Percentiles rank a stretch among this genome's conserved stretches.
phyloP scores from a whole-genome alignment of 1,284 basidiomycete genomes.

The Leccinum solheimii region DNA sequence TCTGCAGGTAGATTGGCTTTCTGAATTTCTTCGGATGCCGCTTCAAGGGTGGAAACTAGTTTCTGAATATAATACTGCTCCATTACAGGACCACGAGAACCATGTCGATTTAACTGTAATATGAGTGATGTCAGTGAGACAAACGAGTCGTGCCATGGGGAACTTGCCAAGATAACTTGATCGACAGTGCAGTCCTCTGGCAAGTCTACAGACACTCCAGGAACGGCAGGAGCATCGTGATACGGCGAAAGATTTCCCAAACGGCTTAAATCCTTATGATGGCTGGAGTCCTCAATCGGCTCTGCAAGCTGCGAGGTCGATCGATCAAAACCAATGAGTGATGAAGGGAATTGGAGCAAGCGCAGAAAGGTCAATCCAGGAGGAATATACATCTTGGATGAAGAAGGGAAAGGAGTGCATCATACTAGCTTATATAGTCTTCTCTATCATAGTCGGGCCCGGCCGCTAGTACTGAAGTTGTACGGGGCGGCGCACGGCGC shows the following conservation, averaged over 20 bases:
- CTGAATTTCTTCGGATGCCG: slow-evolving; percentile 32
- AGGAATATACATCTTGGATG: background rate
- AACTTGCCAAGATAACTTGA: slow-evolving; percentile 40
- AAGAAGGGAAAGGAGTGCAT: background rate
- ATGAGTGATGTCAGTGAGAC: background rate
- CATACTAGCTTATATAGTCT: background rate
- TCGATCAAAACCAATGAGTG: background rate
- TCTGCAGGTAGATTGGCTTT: slow-evolving; percentile 34
- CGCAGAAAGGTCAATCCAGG: background rate
- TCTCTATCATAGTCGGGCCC: no score
- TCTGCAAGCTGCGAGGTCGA: background rate
- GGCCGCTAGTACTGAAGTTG: no score
- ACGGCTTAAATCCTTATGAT: background rate
- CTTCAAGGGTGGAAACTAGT: slow-evolving; percentile 37
- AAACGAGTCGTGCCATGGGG: background rate
- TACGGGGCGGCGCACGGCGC: no score
- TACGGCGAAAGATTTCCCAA: background rate
- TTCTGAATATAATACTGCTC: slow-evolving; percentile 34
- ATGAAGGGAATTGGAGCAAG: background rate
- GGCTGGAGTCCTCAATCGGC: background rate
- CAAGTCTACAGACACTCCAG: slow-evolving; percentile 36
- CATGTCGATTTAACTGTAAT: slow-evolving; percentile 23
- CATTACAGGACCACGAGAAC: slow-evolving; percentile 29
- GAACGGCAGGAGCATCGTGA: slow-evolving; percentile 26
- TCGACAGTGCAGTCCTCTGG: slow-evolving; percentile 45